These are phyloP conservation scores for Wallacemonas collosoma DNA, from an alignment of 208 protist genomes.

Conservation along the genomic window DNA sequence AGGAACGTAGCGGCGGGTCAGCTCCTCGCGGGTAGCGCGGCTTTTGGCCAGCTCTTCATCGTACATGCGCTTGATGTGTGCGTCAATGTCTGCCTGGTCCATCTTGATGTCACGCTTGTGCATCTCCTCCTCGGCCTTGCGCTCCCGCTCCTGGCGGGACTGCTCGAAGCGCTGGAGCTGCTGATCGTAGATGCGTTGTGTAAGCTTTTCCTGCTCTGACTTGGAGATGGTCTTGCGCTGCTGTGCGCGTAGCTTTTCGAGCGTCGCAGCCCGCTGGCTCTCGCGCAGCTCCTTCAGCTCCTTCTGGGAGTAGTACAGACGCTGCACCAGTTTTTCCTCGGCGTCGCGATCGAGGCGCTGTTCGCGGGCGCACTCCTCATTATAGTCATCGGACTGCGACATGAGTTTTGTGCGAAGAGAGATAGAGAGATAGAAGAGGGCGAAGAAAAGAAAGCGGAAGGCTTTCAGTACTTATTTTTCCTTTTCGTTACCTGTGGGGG, in stretches of 20 bases:
- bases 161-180: conserved; percentile 71
- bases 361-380: conserved; percentile 19
- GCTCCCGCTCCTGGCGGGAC: conserved; percentile 57
- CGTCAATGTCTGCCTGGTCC: conserved; percentile 61
- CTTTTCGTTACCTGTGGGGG: no score
- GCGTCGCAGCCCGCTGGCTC: conserved; percentile 50
- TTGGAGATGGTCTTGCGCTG: conserved; percentile 48
- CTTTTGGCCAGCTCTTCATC: conserved; percentile 63
- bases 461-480: no score
- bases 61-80: conserved; percentile 85
- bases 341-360: conserved; percentile 49
- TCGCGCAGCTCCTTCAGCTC: conserved; percentile 66
- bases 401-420: neutral
- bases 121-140: conserved; percentile 52
- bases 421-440: neutral
- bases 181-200: conserved; percentile 79
- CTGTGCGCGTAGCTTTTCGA: conserved; percentile 40
- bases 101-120: conserved; percentile 74
- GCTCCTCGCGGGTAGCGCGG: conserved; percentile 46
- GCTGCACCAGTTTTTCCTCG: conserved; percentile 68
- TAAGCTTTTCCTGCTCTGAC: conserved; percentile 56
- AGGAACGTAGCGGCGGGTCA: conserved; percentile 57
- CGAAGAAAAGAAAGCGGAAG: neutral
- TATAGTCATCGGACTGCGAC: conserved; percentile 20
- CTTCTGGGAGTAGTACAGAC: conserved; percentile 82